Evolutionary conservation across 805 yeast genomes (phyloP), one percentile per base, ranked within the genome.

Genomic region (Yamadazyma insecticola): DNA sequence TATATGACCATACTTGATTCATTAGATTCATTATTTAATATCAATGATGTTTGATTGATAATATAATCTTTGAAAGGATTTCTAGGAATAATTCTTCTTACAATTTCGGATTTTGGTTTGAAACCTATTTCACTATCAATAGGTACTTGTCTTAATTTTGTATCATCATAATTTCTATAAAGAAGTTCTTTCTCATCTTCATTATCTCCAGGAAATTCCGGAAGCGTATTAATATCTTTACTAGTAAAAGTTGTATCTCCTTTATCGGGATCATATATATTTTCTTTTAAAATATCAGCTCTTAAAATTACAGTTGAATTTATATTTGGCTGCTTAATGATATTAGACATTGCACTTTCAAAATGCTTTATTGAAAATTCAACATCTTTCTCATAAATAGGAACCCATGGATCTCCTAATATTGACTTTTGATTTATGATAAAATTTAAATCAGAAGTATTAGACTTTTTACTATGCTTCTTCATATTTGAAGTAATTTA

Each of bases 291-390:
- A 15, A 88, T 76, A 57, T 90, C 97, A 0, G 97, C 95, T 43
- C 97, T 64, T 57, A 90, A 63, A 20, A 89, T 82, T 21, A 87
- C 92, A 0, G 96, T 83, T 8, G 97, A 89, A 58, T 89, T 90
- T 57, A 87, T 83, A 51, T 88, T 84, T 12, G 96, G 96, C 41
- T 85, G 86, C 37, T 72, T 68, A 32, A 87, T 82, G 38, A 87
- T 67, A 53, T 86, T 84, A 26, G 73, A 56, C 89, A 87, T 81
- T 5, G 96, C 96, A 3, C 61, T 60, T 34, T 76, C 78, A 48
- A 79, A 87, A 56, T 87, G 85, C 4, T 53, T 55, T 10, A 64
- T 48, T 9, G 59, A 59, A 44, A 79, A 80, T 3, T 64, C 74
- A 2, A 70, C 78, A 1, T 48, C 48, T 0, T 60, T 50, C 35